phyloP scores from a whole-genome alignment of 202 grass and related monocot genomes.

The Hordeum pubiflorum region DNA sequence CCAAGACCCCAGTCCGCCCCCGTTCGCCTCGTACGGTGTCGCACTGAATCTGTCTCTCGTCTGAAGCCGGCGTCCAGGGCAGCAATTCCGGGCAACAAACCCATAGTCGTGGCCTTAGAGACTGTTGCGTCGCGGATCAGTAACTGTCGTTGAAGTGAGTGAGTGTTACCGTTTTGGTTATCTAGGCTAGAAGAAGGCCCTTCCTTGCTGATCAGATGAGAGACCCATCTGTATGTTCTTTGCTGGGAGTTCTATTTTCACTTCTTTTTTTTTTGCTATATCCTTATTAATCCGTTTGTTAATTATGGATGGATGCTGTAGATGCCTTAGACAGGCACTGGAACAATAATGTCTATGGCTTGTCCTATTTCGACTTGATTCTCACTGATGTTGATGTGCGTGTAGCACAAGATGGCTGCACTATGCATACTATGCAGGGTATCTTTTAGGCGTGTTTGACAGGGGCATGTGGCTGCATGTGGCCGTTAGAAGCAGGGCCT shows the following conservation, averaged over 20 bases:
- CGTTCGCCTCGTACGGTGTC: constrained; percentile 39
- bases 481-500: not conserved
- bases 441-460: not conserved
- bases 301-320: constrained; percentile 38
- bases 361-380: not conserved
- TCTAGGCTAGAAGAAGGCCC: constrained; percentile 40
- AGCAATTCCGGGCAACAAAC: constrained; percentile 38
- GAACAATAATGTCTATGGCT: constrained; percentile 36
- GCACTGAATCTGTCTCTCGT: constrained; percentile 40
- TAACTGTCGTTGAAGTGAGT: constrained; percentile 45
- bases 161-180: constrained; percentile 27
- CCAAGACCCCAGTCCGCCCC: constrained; percentile 81
- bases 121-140: constrained; percentile 33
- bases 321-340: constrained; percentile 38
- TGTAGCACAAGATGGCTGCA: not conserved
- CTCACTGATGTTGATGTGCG: not conserved
- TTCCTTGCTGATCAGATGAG: constrained; percentile 17
- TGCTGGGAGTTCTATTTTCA: constrained; percentile 25
- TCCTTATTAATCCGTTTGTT: constrained; percentile 18
- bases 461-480: not conserved
- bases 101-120: constrained; percentile 50
- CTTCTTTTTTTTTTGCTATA: not conserved
- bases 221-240: constrained; percentile 31
- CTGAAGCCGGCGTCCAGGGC: constrained; percentile 46
- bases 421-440: not conserved